Conservation (phyloP, 2,329 filamentous ascomycete species). For the Furcasterigmium furcatum region DNA sequence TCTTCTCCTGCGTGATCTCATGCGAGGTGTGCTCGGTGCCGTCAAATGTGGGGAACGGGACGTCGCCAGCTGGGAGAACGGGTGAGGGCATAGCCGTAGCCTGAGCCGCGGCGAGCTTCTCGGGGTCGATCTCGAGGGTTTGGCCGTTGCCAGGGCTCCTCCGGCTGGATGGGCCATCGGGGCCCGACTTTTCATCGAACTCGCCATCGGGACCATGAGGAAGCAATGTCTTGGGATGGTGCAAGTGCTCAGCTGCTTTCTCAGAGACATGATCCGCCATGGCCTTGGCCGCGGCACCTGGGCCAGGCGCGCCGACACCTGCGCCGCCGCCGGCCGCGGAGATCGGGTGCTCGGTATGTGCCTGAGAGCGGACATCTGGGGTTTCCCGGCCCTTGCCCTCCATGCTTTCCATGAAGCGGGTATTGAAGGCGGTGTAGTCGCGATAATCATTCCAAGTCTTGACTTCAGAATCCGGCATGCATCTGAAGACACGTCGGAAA, state of each 20-base stretch:
- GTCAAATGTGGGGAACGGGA: constrained; percentile 47
- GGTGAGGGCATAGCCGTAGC: constrained; percentile 36
- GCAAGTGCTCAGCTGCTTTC: constrained; percentile 21
- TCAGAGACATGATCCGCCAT: constrained; percentile 28
- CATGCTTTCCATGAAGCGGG: constrained; percentile 70
- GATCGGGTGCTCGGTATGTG: constrained; percentile 12
- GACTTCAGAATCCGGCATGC: constrained; percentile 95
- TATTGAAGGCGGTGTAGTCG: constrained; percentile 73
- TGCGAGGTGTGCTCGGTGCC: constrained; percentile 21
- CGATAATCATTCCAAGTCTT: constrained; percentile 92
- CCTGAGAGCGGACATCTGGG: constrained; percentile 32
- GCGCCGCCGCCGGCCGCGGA: constrained; percentile 26
- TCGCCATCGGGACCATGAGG: constrained; percentile 19
- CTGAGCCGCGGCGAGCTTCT: constrained; percentile 19
- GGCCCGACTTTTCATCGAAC: constrained; percentile 37
- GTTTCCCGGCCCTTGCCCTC: constrained; percentile 53
- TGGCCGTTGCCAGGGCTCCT: neutral
- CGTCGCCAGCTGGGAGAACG: constrained; percentile 36
- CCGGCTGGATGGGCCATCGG: constrained; percentile 8
- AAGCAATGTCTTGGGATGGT: constrained; percentile 24
- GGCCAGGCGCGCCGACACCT: constrained; percentile 39
- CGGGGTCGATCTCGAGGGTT: constrained; percentile 16
- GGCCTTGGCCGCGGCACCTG: constrained; percentile 31
- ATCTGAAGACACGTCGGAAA: constrained; percentile 90
- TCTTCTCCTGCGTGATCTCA: constrained; percentile 31